Evolutionary conservation across 2,329 filamentous ascomycete species (phyloP).

Genomic region (Ophiostoma piceae): DNA sequence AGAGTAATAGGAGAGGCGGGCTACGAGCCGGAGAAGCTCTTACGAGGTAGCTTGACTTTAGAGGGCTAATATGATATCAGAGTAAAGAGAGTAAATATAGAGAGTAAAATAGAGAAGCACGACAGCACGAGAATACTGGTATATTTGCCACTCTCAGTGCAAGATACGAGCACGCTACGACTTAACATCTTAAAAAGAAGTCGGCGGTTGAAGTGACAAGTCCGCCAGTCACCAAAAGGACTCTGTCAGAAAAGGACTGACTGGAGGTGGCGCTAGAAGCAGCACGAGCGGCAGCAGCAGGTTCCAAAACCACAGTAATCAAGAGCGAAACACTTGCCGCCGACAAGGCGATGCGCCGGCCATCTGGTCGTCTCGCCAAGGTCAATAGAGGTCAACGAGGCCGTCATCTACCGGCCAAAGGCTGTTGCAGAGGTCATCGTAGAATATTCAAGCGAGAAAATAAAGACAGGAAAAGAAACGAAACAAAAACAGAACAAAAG

Average conservation of each 20-base stretch:
- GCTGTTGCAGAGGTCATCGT: not conserved
- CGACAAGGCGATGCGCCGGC: conserved; percentile 6
- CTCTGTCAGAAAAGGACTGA: too few relatives aligned
- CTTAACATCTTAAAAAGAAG: too few relatives aligned
- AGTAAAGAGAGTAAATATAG: too few relatives aligned
- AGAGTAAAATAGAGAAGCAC: too few relatives aligned
- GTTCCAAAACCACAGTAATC: too few relatives aligned
- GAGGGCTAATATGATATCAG: not conserved
- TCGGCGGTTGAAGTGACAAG: too few relatives aligned
- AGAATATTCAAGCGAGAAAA: not conserved
- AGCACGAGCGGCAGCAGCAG: too few relatives aligned
- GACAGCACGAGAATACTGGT: too few relatives aligned
- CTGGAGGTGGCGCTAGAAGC: too few relatives aligned
- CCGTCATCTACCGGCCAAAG: not conserved
- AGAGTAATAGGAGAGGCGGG: not conserved
- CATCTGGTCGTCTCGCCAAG: not conserved
- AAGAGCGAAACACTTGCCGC: conserved; percentile 2
- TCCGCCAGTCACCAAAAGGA: too few relatives aligned
- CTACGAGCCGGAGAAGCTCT: conserved; percentile 1
- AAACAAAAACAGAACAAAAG: not conserved
- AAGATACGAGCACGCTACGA: too few relatives aligned
- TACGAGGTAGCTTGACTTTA: not conserved
- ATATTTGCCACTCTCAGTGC: not conserved
- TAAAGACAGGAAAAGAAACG: not conserved
- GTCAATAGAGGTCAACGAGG: too few relatives aligned